A percentile compares a stretch with the other conserved stretches of the same genome.
Conservation (phyloP, 345 rosid genomes). For the Salix suchowensis region DNA sequence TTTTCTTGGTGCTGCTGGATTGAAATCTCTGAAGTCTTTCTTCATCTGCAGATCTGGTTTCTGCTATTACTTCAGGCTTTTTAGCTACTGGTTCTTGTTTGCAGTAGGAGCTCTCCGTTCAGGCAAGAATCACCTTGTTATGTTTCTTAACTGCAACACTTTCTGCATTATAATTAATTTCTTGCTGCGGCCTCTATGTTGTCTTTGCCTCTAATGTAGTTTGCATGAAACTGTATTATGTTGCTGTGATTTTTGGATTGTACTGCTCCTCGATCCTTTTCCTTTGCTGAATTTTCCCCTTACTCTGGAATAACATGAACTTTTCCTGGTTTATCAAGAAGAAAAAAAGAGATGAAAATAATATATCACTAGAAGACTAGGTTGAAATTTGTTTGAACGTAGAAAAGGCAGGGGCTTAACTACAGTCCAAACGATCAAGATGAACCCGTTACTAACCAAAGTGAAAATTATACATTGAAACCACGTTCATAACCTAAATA, state of each 20-base stretch:
- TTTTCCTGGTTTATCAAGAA: background rate
- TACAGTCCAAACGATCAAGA: no score
- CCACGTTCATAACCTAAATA: background rate
- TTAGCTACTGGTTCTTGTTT: background rate
- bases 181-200: background rate
- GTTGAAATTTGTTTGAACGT: background rate
- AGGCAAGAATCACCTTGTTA: background rate
- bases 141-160: background rate
- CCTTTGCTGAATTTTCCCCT: background rate
- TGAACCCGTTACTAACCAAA: no score
- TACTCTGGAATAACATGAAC: background rate
- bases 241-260: background rate
- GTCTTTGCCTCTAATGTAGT: background rate
- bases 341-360: background rate
- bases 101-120: background rate
- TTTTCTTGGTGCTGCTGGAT: no score
- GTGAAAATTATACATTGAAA: no score
- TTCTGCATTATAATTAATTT: background rate
- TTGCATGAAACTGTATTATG: background rate
- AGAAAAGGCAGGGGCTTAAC: background rate
- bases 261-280: background rate
- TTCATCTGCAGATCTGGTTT: background rate
- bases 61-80: background rate
- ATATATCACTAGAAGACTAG: background rate
- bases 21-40: background rate